Evolutionary conservation across 371 early-diverging fungal genomes (phyloP).

Genomic region (Batrachochytrium dendrobatidis): DNA sequence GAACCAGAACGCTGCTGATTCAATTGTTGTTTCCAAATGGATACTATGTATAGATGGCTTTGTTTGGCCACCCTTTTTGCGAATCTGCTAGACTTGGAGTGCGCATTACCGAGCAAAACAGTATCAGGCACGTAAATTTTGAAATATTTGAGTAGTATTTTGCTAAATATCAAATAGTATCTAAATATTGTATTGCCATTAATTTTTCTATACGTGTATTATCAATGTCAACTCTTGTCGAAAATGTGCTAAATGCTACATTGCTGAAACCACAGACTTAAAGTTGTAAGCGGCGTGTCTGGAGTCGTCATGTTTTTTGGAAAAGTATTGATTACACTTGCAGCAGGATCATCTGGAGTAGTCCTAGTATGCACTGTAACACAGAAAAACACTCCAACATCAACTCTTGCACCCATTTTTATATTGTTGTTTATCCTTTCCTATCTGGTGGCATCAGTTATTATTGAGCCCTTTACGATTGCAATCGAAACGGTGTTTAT

Average conservation of each 20-base stretch:
- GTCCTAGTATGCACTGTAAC: slow-evolving; percentile 4
- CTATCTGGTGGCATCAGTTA: slow-evolving; percentile 25
- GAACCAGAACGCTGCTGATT: no score
- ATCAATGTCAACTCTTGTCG: no score
- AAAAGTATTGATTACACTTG: slow-evolving; percentile 18
- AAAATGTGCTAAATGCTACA: no score
- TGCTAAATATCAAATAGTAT: background rate
- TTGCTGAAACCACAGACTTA: background rate
- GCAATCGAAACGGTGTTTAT: slow-evolving; percentile 46
- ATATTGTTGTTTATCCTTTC: slow-evolving; percentile 15
- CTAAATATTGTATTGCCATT: background rate
- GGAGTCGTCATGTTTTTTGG: slow-evolving; percentile 21
- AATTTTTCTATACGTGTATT: no score
- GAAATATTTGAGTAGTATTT: no score
- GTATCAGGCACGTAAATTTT: no score
- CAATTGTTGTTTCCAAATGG: background rate
- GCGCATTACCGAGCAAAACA: background rate
- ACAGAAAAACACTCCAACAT: background rate
- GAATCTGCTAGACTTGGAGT: background rate
- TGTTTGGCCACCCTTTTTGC: background rate
- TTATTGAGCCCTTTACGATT: slow-evolving; percentile 30
- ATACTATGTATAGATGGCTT: background rate
- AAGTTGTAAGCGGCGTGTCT: slow-evolving; percentile 23
- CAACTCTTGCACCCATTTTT: slow-evolving; percentile 7
- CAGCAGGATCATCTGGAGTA: slow-evolving; percentile 5